Base-by-base conservation (phyloP, 768 basidiomycete genomes). In the Strobilomyces echinocephalus region DNA sequence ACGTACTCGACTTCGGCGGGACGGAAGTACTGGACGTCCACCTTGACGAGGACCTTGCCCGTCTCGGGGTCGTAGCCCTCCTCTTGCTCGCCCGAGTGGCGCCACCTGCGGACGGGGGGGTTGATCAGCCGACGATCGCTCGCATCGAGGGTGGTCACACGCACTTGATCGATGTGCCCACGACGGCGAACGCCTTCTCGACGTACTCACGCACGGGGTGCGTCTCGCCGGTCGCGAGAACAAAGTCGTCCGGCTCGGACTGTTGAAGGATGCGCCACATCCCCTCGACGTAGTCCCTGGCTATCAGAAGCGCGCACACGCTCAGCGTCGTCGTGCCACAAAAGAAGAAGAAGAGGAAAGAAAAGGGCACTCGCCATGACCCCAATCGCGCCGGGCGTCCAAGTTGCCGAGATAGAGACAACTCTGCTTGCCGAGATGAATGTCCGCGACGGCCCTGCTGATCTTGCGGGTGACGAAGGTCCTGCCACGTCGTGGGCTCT, bases 221-320 rank as follows among this genome's bases (percentile, higher is more conserved):
- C 30, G 92, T 97, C 77, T 98, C 95, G 28, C 93, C 93, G 1
- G 93, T 97, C 0, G 94, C 93, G 43, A 97, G 88, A 49, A 97
- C 93, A 63, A 90, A 98, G 73, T 98, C 95, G 10, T 93, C 83
- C 1, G 95, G 74, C 20, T 63, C 55, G 8, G 84, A 76, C 70
- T 95, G 92, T 70, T 98, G 95, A 42, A 97, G 83, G 83, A 98
- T 93, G 65, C 79, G 79, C 93, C 94, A 97, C 95, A 97, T 97
- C 38, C 95, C 95, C 72, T 97, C 95, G 10, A 97, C 88, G 68
- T 95, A 97, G 69, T 92, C 89, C 55, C 82, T 83, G 46, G 88
- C 88, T 90, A 20, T 47, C 16, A n/a, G 28, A 39, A 16, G 28
- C 18, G 38, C 20, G 26, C 41, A 49, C 42, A 44, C 26, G 46